A percentile compares a stretch with the other conserved stretches of the same genome.
Evolutionary conservation across 2,329 filamentous ascomycete species (phyloP).

Genomic region (Eurotiales sp.): DNA sequence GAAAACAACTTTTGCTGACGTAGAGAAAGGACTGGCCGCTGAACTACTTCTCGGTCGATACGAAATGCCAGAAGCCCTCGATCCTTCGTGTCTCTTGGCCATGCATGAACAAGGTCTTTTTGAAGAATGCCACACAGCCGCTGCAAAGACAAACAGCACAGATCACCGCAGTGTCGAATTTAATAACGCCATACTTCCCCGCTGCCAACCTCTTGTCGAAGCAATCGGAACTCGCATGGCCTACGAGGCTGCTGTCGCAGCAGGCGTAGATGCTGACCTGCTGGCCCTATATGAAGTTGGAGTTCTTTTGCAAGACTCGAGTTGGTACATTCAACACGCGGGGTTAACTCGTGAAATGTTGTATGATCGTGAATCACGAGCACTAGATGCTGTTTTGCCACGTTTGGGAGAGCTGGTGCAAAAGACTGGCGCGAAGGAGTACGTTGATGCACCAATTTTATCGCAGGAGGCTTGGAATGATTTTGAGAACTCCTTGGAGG

Average conservation of each 20-base stretch:
- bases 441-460: slow-evolving; percentile 10
- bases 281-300: slow-evolving; percentile 17
- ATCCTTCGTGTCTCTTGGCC: slow-evolving; percentile 17
- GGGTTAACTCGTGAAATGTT: background rate
- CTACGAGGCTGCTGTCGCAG: slow-evolving; percentile 20
- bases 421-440: slow-evolving; percentile 1
- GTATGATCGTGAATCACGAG: slow-evolving; percentile 5
- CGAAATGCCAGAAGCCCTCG: slow-evolving; percentile 16
- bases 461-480: slow-evolving; percentile 6
- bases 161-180: slow-evolving; percentile 19
- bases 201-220: slow-evolving; percentile 17
- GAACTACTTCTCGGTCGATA: slow-evolving; percentile 26
- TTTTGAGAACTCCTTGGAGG: background rate
- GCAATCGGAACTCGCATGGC: slow-evolving; percentile 21
- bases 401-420: slow-evolving; percentile 8
- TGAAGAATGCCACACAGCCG: slow-evolving; percentile 14
- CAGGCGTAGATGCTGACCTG: slow-evolving; percentile 12
- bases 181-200: slow-evolving; percentile 20
- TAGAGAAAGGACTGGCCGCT: slow-evolving; percentile 21
- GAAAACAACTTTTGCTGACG: background rate
- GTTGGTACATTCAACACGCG: slow-evolving; percentile 17
- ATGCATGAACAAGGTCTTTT: slow-evolving; percentile 21
- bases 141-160: background rate
- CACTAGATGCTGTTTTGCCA: slow-evolving; percentile 5
- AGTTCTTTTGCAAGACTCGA: slow-evolving; percentile 12